Evolutionary conservation across 140 eudicot genomes (phyloP), one percentile per base, ranked within the genome.

Genomic region (Stevia rebaudiana): DNA sequence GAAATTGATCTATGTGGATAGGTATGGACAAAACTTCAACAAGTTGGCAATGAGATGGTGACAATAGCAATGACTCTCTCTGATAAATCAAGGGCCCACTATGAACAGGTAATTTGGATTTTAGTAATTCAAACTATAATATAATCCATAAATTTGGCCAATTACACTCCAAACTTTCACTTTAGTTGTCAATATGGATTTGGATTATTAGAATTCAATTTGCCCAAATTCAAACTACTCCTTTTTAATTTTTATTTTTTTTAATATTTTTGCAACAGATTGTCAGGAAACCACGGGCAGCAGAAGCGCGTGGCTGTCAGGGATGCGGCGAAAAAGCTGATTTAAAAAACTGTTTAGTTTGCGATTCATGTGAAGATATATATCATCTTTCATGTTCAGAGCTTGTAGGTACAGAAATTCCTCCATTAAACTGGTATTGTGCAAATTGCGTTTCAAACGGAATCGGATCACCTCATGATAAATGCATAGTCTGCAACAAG

Each of bases 321-420:
- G 77, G 46, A 33, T 92, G 98, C 59, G 80, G 84, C 62, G 72
- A 73, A 58, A 70, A 65, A 51, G 74, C 89, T 12, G 83, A 88
- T 49, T 81, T 79, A 28, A 48, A 65, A 62, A 74, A 81, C 33
- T 64, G 87, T 69, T 74, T 92, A 54, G 94, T 85, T 6, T 88
- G 98, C 55, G 96, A 92, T 78, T 81, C 86, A 0, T 92, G 98
- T 58, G 98, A 92, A 76, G 94, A 73, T 22, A 77, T 78, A 60
- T 91, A 80, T 68, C 98, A 91, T 44, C 69, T 87, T 24, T 71
- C 83, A 9, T 91, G 98, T 63, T 77, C 80, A 30, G 75, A 81
- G 49, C 85, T 89, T 25, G 66, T 76, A n/a, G 74, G 82, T 47
- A 65, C 78, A 51, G 79, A 77, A 74, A 83, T 92, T 59, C 95